Percentiles rank a stretch among this genome's conserved stretches.
Evolutionary conservation across 345 rosid genomes (phyloP).

Genomic region (Moringa oleifera): DNA sequence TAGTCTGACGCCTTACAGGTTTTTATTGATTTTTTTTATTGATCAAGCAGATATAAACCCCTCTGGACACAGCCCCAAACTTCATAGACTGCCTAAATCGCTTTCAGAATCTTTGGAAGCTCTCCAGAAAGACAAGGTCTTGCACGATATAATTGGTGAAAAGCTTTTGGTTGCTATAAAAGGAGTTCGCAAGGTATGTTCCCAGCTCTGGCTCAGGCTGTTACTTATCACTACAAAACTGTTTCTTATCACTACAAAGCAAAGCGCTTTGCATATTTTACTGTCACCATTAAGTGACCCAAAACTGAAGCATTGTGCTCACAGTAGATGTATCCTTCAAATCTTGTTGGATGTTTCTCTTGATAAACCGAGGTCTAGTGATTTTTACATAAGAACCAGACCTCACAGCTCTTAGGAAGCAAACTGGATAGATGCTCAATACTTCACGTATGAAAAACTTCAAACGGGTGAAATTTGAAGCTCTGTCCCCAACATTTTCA

Average conservation of each 20-base stretch:
- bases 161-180: slow-evolving; percentile 67
- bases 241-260: too few relatives aligned
- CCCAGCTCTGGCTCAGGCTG: neutral
- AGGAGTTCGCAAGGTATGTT: slow-evolving; percentile 78
- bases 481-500: neutral
- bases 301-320: too few relatives aligned
- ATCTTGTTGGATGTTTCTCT: too few relatives aligned
- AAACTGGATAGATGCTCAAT: too few relatives aligned
- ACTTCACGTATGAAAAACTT: neutral
- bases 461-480: neutral
- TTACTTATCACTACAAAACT: neutral
- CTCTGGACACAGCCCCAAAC: slow-evolving; percentile 36
- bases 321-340: too few relatives aligned
- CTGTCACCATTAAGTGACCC: too few relatives aligned
- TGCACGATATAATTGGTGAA: slow-evolving; percentile 62
- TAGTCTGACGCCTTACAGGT: neutral
- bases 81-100: slow-evolving; percentile 64
- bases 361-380: too few relatives aligned
- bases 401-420: neutral
- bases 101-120: slow-evolving; percentile 74
- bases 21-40: neutral
- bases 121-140: slow-evolving; percentile 43
- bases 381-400: too few relatives aligned
- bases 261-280: too few relatives aligned
- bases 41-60: slow-evolving; percentile 60